Base-by-base conservation (phyloP, 1,284 basidiomycete species). In the Ustilago nuda region DNA sequence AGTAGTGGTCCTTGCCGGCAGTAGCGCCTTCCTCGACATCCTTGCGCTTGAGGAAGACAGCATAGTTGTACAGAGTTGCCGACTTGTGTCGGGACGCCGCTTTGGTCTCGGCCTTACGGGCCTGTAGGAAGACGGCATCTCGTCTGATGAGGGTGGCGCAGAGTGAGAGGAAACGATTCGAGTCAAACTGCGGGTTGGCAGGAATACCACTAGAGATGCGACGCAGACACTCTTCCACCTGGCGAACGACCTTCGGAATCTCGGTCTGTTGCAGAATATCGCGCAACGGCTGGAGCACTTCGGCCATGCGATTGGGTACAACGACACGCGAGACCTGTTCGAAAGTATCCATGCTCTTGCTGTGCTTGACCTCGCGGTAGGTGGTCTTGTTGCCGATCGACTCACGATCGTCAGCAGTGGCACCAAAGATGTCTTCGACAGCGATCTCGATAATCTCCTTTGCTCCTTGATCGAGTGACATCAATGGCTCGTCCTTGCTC, bases 321-420 rank as follows among this genome's bases (percentile, higher is more conserved):
- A 78, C 76, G 32, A 85, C 61, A 36, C 77, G 75, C 3, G 82
- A 78, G 2, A 85, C 74, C 50, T 81, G 83, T 64, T 85, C 83
- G 37, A 85, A 78, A 0, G 84, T 85, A 62, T 85, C 84, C 56
- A 85, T 66, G 55, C 84, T 85, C 76, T 85, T 85, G 72, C 80
- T 83, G 61, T 79, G 79, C 64, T 79, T 72, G 50, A 85, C 72
- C 64, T 85, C 84, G 45, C 76, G 70, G 37, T 75, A 72, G 36
- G 94, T 97, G 17, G 94, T 96, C 88, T 92, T 94, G 90, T 95
- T 97, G 32, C 92, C 95, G 78, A 96, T 94, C 3, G 92, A 89
- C 57, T 92, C 91, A 0, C 93, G 92, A 82, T 98, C 94, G 85
- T 94, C 94, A 11, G 93, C 93, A 0, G 94, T 95, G 82, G 94